Conservation (phyloP, 352 stramenopile genomes). For the Globisporangium recalcitrans region DNA sequence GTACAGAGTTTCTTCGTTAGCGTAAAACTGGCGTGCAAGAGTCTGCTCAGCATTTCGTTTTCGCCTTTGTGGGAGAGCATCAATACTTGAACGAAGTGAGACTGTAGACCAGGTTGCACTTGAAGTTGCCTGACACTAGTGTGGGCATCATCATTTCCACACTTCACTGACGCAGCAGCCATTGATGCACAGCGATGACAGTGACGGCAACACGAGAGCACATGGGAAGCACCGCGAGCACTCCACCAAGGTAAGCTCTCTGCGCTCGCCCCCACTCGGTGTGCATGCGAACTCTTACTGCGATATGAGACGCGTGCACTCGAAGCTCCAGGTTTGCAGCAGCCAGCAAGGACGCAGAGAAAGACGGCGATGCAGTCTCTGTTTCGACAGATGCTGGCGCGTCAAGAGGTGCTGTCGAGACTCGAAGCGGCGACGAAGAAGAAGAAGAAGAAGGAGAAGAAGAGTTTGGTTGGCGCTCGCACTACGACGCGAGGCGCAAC, state of each 20-base stretch:
- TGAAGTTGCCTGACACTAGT: neutral
- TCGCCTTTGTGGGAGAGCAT: neutral
- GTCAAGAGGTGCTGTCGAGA: neutral
- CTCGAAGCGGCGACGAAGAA: no score
- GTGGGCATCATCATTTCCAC: neutral
- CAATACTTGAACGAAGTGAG: neutral
- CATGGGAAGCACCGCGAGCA: neutral
- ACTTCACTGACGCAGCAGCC: neutral
- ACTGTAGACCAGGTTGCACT: neutral
- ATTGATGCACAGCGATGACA: neutral
- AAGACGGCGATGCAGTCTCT: neutral
- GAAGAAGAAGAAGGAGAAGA: no score
- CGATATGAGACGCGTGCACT: neutral
- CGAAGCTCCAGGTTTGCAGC: neutral
- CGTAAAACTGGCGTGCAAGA: no score
- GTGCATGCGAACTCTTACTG: neutral
- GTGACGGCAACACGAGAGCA: neutral
- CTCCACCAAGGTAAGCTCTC: neutral
- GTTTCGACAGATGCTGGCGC: neutral
- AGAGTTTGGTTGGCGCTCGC: constrained; percentile 52
- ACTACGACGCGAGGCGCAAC: constrained; percentile 43
- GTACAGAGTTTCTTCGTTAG: neutral
- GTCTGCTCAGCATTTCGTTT: neutral
- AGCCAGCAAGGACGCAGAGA: neutral
- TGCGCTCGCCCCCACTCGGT: neutral